Conservation (phyloP, 2,329 filamentous ascomycete genomes). For the Trichophyton simii region DNA sequence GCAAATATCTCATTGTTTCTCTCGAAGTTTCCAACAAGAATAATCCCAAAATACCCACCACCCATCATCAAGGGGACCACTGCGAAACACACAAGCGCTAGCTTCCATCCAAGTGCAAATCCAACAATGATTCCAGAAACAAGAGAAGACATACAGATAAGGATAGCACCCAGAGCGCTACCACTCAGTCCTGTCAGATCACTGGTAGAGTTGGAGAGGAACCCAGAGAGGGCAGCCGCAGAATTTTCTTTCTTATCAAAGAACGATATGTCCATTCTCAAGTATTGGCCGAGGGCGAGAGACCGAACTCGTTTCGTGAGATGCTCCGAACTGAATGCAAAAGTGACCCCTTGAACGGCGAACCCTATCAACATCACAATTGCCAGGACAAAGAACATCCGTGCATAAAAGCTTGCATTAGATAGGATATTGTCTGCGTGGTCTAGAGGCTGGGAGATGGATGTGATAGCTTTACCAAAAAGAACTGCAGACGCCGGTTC, state of each 20-base stretch:
- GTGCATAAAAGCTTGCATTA: conserved; percentile 42
- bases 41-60: conserved; percentile 56
- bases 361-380: conserved; percentile 51
- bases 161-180: conserved; percentile 54
- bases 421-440: conserved; percentile 37
- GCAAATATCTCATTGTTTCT: conserved; percentile 41
- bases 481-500: conserved; percentile 47
- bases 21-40: conserved; percentile 47
- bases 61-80: conserved; percentile 56
- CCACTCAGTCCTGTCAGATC: conserved; percentile 57
- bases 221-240: conserved; percentile 49
- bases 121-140: conserved; percentile 47
- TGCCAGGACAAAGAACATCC: conserved; percentile 50
- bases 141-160: conserved; percentile 58
- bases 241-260: conserved; percentile 54
- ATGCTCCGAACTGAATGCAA: conserved; percentile 51
- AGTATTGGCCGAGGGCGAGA: conserved; percentile 51
- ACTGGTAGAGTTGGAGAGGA: conserved; percentile 57
- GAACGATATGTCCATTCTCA: conserved; percentile 57
- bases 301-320: conserved; percentile 52
- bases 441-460: conserved; percentile 41
- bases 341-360: conserved; percentile 45
- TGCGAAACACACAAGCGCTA: conserved; percentile 58
- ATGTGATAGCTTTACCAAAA: conserved; percentile 49
- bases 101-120: conserved; percentile 62